Evolutionary conservation across 2,329 filamentous ascomycete genomes (phyloP).

Genomic region (Calonectria multiphialidica): DNA sequence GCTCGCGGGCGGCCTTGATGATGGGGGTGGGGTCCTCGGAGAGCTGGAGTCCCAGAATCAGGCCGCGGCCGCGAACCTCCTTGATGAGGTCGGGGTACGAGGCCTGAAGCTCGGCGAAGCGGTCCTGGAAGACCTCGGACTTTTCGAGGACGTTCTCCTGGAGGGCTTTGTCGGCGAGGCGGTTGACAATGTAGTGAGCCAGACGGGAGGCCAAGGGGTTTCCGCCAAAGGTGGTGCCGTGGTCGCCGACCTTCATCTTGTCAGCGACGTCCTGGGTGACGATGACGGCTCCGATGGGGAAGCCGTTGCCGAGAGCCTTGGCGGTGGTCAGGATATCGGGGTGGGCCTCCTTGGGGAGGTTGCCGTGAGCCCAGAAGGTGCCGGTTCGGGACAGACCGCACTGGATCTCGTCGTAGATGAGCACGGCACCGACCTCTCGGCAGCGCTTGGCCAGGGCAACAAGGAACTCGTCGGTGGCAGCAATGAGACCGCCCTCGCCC

Average conservation of each 20-base stretch:
- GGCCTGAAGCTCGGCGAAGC: constrained; percentile 60
- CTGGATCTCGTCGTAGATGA: constrained; percentile 98
- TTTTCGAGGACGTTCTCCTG: constrained; percentile 79
- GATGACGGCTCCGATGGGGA: constrained; percentile 85
- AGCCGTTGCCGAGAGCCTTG: constrained; percentile 96
- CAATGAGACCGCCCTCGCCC: constrained; percentile 93
- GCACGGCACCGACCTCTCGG: constrained; percentile 85
- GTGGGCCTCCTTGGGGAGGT: constrained; percentile 82
- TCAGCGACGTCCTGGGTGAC: constrained; percentile 55
- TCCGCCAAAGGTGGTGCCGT: constrained; percentile 94
- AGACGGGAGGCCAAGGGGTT: constrained; percentile 89
- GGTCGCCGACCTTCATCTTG: constrained; percentile 74
- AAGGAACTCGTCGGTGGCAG: constrained; percentile 86
- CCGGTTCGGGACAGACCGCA: constrained; percentile 92
- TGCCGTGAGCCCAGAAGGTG: constrained; percentile 87
- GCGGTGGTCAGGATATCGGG: constrained; percentile 95
- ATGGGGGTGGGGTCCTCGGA: constrained; percentile 78
- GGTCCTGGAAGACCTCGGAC: constrained; percentile 60
- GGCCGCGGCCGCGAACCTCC: constrained; percentile 84
- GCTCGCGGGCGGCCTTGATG: constrained; percentile 86
- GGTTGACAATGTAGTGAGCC: constrained; percentile 86
- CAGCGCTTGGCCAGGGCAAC: constrained; percentile 86
- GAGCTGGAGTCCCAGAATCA: constrained; percentile 91
- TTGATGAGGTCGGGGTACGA: constrained; percentile 76
- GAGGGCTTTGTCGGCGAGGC: constrained; percentile 78